Percentiles rank a stretch among this genome's conserved stretches.
Evolutionary conservation across 495 filamentous ascomycete genomes (phyloP).

Genomic region (Pseudoneurospora amorphoporcata): DNA sequence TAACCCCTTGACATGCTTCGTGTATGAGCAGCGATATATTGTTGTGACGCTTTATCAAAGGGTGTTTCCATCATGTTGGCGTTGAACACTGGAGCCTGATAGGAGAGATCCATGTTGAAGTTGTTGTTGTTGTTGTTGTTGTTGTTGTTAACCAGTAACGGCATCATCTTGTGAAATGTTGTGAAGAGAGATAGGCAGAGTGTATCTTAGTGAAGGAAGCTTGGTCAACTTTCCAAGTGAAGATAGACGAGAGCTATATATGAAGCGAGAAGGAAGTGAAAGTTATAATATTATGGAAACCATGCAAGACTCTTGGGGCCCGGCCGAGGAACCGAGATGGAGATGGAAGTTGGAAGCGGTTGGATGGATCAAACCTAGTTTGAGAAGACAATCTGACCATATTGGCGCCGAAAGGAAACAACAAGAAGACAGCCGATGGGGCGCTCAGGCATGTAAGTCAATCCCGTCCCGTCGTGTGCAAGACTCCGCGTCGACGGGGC

Average conservation of each 20-base stretch:
- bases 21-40: conserved; percentile 17
- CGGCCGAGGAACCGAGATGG: conserved; percentile 2
- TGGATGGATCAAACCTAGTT: conserved; percentile 18
- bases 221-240: not conserved
- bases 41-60: conserved; percentile 8
- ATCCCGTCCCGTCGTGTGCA: conserved; percentile 11
- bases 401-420: conserved; percentile 14
- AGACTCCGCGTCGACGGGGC: conserved; percentile 21
- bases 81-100: not conserved
- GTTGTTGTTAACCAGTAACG: conserved; percentile 17
- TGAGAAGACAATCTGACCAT: conserved; percentile 16
- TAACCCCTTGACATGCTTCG: conserved; percentile 32
- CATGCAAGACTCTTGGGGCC: not conserved
- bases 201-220: not conserved
- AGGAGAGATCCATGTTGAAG: not conserved
- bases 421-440: conserved; percentile 5
- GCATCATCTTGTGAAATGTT: conserved; percentile 19
- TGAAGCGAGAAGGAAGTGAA: not conserved
- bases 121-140: not conserved
- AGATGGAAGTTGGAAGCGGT: conserved; percentile 7
- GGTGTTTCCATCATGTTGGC: conserved; percentile 20
- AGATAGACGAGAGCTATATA: not conserved
- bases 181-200: not conserved
- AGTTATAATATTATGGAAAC: not conserved
- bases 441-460: conserved; percentile 20